Conservation (phyloP, 306 rosid genomes). For the Castanospermum australe region DNA sequence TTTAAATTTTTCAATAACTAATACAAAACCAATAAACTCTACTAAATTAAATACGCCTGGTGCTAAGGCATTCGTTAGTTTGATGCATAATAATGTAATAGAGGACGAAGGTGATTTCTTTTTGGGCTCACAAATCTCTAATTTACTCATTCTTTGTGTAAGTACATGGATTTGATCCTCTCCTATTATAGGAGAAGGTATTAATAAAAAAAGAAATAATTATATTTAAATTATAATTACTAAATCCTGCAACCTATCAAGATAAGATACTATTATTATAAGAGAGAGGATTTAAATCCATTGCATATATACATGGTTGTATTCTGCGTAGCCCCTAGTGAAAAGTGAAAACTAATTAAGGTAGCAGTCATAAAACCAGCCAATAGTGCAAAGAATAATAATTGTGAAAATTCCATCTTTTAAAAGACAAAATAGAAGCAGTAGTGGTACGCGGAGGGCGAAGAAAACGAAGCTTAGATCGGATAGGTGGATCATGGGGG, state of each 20-base stretch:
- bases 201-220: no score
- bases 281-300: no score
- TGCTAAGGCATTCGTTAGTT: neutral
- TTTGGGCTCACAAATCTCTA: neutral
- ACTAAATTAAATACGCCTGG: no score
- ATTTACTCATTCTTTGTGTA: neutral
- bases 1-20: no score
- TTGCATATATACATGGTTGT: neutral
- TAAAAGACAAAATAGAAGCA: neutral
- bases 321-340: neutral
- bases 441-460: neutral
- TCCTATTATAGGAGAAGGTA: no score
- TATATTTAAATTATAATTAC: no score
- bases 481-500: neutral
- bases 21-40: no score
- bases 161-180: no score
- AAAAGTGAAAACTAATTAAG: no score
- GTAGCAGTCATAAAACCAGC: neutral
- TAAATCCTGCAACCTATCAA: no score
- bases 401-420: neutral
- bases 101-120: constrained; percentile 7
- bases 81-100: neutral
- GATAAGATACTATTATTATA: no score
- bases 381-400: neutral
- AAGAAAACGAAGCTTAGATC: constrained; percentile 11